Base-by-base conservation (phyloP, 179 eudicot species). In the Patellifolia procumbens region DNA sequence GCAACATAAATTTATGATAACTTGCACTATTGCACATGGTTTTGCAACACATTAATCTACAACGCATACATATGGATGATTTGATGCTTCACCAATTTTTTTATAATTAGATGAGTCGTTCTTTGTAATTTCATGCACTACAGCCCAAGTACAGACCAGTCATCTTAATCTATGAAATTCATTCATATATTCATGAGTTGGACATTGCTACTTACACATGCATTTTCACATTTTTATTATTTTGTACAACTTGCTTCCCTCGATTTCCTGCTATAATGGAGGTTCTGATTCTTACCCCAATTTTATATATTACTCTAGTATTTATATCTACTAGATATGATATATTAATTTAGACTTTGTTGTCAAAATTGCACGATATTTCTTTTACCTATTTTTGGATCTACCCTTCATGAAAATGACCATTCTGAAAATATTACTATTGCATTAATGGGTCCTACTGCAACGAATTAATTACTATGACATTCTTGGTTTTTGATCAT, bases 191-290 rank as follows among this genome's bases (percentile, higher is more conserved):
- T 69, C 51, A 70, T 71, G 81, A 65, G 76, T 72, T 71, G 80
- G 74, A 63, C 55, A n/a, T 78, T 13, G n/a, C 15, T 62, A 28
- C 67, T 37, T 65, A 64, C 81, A 73, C 73, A 78, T 78, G 73
- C 46, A 63, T 28, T 64, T 35, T 15, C 3, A 60, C 53, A 42
- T 2, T 16, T 51, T 17, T 8, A 69, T 26, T 2, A 53, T 67
- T 22, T 8, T 11, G 0, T 68, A 17, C 60, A 5, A 53, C 45
- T 62, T 45, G 13, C 48, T 45, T 70, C 42, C 73, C 72, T 24
- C 37, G 37, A 9, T 39, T 29, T 31, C 45, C 46, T 56, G 39
- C 74, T 49, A 48, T 42, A 19, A 70, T 70, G 8, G 8, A 28
- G 59, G 59, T 26, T 49, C 20, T 5, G 19, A 31, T 3, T 58